Conservation (phyloP, 495 filamentous ascomycete species). For the Chlorociboria aeruginascens region DNA sequence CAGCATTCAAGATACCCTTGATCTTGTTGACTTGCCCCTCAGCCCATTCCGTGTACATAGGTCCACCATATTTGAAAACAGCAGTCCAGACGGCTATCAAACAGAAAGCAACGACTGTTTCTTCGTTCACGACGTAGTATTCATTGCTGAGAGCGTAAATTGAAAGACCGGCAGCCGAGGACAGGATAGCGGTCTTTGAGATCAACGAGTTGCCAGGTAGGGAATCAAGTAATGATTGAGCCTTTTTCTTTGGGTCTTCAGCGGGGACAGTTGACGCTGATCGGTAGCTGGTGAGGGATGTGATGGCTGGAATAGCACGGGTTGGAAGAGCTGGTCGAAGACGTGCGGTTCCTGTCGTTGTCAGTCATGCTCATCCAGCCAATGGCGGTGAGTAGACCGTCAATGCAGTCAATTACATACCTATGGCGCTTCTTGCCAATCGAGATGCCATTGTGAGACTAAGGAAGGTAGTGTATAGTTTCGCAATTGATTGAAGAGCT, state of each 20-base stretch:
- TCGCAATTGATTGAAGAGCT: constrained; percentile 9
- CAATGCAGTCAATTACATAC: constrained; percentile 43
- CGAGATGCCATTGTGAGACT: constrained; percentile 83
- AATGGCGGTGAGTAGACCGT: constrained; percentile 8
- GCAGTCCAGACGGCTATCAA: constrained; percentile 81
- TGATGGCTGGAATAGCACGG: constrained; percentile 60
- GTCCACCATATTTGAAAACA: constrained; percentile 83
- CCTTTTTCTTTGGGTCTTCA: constrained; percentile 83
- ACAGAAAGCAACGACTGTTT: constrained; percentile 82
- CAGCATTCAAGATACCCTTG: constrained; percentile 83
- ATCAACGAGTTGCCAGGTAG: constrained; percentile 75
- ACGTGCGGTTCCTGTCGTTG: constrained; percentile 67
- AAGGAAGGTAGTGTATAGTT: constrained; percentile 29
- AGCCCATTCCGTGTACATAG: constrained; percentile 86
- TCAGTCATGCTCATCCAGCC: constrained; percentile 16
- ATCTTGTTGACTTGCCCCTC: constrained; percentile 76
- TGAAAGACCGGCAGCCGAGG: constrained; percentile 77
- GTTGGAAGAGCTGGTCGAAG: constrained; percentile 61
- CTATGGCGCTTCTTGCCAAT: constrained; percentile 81
- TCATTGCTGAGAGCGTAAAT: constrained; percentile 98
- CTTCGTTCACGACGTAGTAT: constrained; percentile 98
- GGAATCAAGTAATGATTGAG: constrained; percentile 85
- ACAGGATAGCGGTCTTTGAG: constrained; percentile 93
- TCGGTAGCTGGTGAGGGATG: constrained; percentile 43
- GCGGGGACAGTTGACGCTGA: constrained; percentile 64